These are phyloP conservation scores for Sphagnum fallax DNA, from an alignment of 228 moss, liverwort and hornwort genomes.

Conservation along the genomic window DNA sequence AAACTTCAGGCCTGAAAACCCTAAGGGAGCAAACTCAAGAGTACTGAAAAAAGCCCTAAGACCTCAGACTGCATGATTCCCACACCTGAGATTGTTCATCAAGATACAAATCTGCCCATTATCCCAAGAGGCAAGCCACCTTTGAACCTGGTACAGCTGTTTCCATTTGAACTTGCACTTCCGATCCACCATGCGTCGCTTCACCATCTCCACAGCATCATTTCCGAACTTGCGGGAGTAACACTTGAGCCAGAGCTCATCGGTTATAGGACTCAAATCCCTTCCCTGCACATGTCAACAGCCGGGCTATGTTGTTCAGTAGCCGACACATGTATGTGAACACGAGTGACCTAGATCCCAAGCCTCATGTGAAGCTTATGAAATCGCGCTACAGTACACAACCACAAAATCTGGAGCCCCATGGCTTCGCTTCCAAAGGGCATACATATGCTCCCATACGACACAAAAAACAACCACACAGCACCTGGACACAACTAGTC, in stretches of 20 bases:
- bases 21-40: too few species aligned
- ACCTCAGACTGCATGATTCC: too few species aligned
- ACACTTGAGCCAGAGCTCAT: constrained; percentile 78
- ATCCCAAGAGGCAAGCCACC: constrained; percentile 1
- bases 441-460: not conserved
- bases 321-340: not conserved
- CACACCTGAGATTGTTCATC: too few species aligned
- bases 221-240: constrained; percentile 74
- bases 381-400: not conserved
- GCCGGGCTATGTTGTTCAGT: not conserved
- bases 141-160: constrained; percentile 67
- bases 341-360: not conserved
- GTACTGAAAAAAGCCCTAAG: too few species aligned
- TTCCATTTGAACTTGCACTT: constrained; percentile 69
- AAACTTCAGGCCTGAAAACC: too few species aligned
- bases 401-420: not conserved
- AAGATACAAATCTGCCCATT: not conserved
- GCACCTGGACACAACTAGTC: too few species aligned
- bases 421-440: not conserved
- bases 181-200: constrained; percentile 54
- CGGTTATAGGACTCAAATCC: constrained; percentile 78
- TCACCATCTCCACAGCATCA: constrained; percentile 59
- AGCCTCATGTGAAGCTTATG: not conserved
- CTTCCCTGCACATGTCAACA: constrained; percentile 30
- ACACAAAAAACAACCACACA: too few species aligned